phyloP scores from a whole-genome alignment of 148 eudicot genomes.

The Vaccinium corymbosum region DNA sequence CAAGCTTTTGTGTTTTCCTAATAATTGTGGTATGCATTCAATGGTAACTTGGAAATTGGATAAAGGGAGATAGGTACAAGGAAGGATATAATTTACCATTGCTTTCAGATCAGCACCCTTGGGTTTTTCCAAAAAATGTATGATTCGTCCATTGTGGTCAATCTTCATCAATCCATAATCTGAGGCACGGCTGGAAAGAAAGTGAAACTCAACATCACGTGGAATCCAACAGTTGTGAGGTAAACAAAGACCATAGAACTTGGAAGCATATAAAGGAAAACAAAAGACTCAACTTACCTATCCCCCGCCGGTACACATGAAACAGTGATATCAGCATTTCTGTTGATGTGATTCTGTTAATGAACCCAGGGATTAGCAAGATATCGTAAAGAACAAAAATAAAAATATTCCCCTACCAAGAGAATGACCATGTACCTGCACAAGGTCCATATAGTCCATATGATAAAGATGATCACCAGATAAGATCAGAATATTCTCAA shows the following conservation, averaged over 20 bases:
- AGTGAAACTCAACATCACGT: slow-evolving; percentile 8
- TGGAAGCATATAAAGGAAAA: not conserved
- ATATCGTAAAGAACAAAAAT: not conserved
- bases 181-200: slow-evolving; percentile 61
- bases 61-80: not conserved
- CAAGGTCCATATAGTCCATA: slow-evolving; percentile 85
- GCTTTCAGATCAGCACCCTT: slow-evolving; percentile 54
- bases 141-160: slow-evolving; percentile 60
- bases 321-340: slow-evolving; percentile 82
- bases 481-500: slow-evolving; percentile 75
- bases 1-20: not conserved
- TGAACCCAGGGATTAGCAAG: slow-evolving; percentile 10
- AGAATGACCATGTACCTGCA: slow-evolving; percentile 56
- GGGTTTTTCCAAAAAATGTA: slow-evolving; percentile 68
- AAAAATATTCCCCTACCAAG: not conserved
- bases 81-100: slow-evolving; percentile 42
- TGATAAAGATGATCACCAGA: slow-evolving; percentile 93
- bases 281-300: slow-evolving; percentile 42
- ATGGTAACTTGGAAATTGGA: slow-evolving; percentile 2
- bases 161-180: slow-evolving; percentile 71
- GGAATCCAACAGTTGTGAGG: not conserved
- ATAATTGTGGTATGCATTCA: not conserved
- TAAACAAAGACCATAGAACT: not conserved
- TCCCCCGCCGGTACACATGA: slow-evolving; percentile 82
- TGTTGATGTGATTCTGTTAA: slow-evolving; percentile 80